Base-by-base conservation (phyloP, 345 rosid genomes). In the Populus alba region DNA sequence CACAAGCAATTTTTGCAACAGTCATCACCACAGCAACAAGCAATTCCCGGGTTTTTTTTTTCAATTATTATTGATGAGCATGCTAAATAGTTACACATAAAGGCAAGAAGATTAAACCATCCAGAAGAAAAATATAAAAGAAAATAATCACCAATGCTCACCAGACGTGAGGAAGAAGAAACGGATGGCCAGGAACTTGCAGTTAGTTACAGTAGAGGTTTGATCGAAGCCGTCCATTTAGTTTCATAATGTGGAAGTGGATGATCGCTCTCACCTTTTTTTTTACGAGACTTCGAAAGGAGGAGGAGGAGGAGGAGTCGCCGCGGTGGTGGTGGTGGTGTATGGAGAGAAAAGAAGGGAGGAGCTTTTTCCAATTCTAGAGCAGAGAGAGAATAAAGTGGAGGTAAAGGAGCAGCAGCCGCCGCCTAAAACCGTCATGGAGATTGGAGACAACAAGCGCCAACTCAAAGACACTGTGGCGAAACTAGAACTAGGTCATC, bases 1-100 rank as follows among this genome's bases (percentile, higher is more conserved):
- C 98, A 80, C 98, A 95, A 5, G 93, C 85, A 77, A 90, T 82
- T 87, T 95, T 95, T 2, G 97, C 93, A 67, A 91, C 15, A 10
- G 98, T 81, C 98, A 95, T 93, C 37, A 93, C 91, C 47, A 90
- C 80, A 0, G 98, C 98, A 51, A 95, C 97, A 22, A 66, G 77
- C 47, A 55, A 73, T 41, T 66, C 35, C 12, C 33, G 33, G 31
- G n/a, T n/a, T 41, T 41, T 10, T 7, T 4, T 7, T 7, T 7
- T 8, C 45, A 9, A 1, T 41, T 2, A 41, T 10, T 41, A 41
- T 41, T 41, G 47, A 41, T 47, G 6, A 47, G 53, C 53, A 47
- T 47, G 18, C 53, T 47, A 47, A 6, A 47, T 47, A 15, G 18
- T 47, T 15, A 47, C 53, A 4, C 18, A 47, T 47, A 47, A 47